Evolutionary conservation across 139 green algal species (phyloP).

Genomic region (Auxenochlorella pyrenoidosa): DNA sequence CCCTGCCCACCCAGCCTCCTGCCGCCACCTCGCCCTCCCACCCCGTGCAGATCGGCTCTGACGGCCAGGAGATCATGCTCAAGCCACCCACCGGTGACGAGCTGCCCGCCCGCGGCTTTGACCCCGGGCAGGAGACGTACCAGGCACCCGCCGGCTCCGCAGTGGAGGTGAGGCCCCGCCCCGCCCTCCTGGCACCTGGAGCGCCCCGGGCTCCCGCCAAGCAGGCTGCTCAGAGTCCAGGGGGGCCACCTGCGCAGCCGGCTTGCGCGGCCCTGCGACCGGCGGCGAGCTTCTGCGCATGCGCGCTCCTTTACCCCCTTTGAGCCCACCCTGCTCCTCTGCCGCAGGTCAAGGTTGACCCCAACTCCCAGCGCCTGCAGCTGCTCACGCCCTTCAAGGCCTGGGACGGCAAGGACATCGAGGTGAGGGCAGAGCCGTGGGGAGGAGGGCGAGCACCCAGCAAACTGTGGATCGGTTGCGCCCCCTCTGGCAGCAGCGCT

Average conservation of each 20-base stretch:
- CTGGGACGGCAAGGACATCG: slow-evolving; percentile 84
- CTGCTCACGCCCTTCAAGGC: slow-evolving; percentile 87
- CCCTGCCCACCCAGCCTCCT: not conserved
- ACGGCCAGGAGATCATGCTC: slow-evolving; percentile 90
- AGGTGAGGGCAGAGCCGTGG: slow-evolving; percentile 23
- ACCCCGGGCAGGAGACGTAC: slow-evolving; percentile 77
- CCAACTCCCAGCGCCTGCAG: slow-evolving; percentile 86
- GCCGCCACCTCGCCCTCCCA: not conserved
- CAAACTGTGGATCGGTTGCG: not conserved
- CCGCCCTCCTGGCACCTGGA: no score
- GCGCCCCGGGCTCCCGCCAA: no score
- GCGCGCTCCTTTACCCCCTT: no score
- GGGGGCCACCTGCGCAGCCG: not conserved
- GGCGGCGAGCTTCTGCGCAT: no score
- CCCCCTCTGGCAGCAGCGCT: no score
- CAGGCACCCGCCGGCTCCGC: slow-evolving; percentile 64
- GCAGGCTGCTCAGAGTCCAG: no score
- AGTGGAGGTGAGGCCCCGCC: slow-evolving; percentile 44
- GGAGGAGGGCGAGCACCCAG: no score
- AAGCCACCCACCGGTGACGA: slow-evolving; percentile 85
- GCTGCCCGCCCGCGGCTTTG: slow-evolving; percentile 87
- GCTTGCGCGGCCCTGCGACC: no score
- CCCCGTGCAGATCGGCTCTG: slow-evolving; percentile 49
- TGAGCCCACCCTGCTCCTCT: slow-evolving; percentile 46
- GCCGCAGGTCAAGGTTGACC: slow-evolving; percentile 72